Conservation (phyloP, 192 early-diverging fungal species). For the Linnemannia hyalina region DNA sequence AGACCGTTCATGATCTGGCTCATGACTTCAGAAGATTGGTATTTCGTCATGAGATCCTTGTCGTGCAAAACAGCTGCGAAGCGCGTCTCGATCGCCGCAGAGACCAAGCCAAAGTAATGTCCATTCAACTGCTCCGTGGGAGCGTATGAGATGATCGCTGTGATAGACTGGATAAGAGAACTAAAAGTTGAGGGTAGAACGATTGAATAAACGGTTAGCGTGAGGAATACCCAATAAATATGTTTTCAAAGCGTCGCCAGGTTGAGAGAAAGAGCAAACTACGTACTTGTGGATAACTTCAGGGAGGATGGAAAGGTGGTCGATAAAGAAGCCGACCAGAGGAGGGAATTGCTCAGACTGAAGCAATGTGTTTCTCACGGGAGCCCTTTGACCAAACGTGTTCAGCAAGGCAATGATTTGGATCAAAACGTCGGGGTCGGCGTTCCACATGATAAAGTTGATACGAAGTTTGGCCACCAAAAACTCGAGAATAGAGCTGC, state of each 20-base stretch:
- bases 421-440: slow-evolving; percentile 74
- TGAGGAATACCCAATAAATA: not conserved
- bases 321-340: slow-evolving; percentile 72
- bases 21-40: slow-evolving; percentile 67
- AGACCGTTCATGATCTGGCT: slow-evolving; percentile 73
- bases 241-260: not conserved
- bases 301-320: slow-evolving; percentile 69
- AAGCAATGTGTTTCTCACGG: slow-evolving; percentile 62
- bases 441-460: slow-evolving; percentile 78
- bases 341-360: slow-evolving; percentile 68
- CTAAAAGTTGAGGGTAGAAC: slow-evolving; percentile 36
- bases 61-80: slow-evolving; percentile 67
- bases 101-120: slow-evolving; percentile 72
- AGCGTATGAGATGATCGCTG: slow-evolving; percentile 70
- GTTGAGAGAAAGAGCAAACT: not conserved
- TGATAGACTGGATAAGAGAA: slow-evolving; percentile 74
- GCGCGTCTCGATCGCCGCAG: slow-evolving; percentile 70
- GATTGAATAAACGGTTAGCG: not conserved
- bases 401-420: slow-evolving; percentile 66
- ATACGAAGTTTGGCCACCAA: slow-evolving; percentile 68
- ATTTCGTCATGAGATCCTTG: slow-evolving; percentile 69
- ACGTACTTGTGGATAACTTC: slow-evolving; percentile 71
- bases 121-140: slow-evolving; percentile 59
- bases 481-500: slow-evolving; percentile 70
- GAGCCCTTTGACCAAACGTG: slow-evolving; percentile 54